Evolutionary conservation across 2,329 filamentous ascomycete genomes (phyloP), one percentile per base, ranked within the genome.

Genomic region (Dothiorella sarmentorum): DNA sequence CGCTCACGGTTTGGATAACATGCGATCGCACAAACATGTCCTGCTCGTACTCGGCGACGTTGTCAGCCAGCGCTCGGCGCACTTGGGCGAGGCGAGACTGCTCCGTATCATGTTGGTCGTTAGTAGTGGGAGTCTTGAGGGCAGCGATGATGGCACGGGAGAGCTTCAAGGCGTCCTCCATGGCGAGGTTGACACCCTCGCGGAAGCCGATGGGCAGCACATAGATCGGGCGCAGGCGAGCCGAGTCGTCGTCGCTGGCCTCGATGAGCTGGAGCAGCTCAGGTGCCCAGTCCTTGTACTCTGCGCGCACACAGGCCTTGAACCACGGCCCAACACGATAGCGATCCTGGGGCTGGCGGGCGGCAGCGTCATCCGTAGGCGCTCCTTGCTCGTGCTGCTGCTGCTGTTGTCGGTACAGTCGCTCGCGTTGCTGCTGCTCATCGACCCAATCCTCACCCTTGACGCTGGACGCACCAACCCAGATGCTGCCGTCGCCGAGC

Each of bases 141-240:
- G 67, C 69, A 3, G 63, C 61, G 18, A 70, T 56, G 42, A 76
- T 73, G 7, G 69, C 67, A 7, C 68, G 60, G 1, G 71, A 60
- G 3, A 76, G 69, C 7, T 71, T 53, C 60, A 72, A 59, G n/a
- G 68, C 63, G 59, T 75, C 71, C 63, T 68, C 63, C 55, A 77
- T 65, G 1, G 71, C 71, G 0, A 70, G 64, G 44, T 75, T 75
- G 17, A 75, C 72, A 2, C 73, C 73, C 22, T 74, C 71, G 4
- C 43, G 62, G 60, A 70, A 68, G 2, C 73, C 75, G 4, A 74
- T 65, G 0, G 75, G 73, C 0, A 77, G 66, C 68, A 75, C 75
- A 63, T 71, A 75, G 31, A 53, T 20, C 15, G 49, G 31, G 15
- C 42, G 33, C 13, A 76, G 61, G 45, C 70, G 68, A 1, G 61